Base-by-base conservation (phyloP, 2,329 filamentous ascomycete genomes). In the Trichoderma atroviride region DNA sequence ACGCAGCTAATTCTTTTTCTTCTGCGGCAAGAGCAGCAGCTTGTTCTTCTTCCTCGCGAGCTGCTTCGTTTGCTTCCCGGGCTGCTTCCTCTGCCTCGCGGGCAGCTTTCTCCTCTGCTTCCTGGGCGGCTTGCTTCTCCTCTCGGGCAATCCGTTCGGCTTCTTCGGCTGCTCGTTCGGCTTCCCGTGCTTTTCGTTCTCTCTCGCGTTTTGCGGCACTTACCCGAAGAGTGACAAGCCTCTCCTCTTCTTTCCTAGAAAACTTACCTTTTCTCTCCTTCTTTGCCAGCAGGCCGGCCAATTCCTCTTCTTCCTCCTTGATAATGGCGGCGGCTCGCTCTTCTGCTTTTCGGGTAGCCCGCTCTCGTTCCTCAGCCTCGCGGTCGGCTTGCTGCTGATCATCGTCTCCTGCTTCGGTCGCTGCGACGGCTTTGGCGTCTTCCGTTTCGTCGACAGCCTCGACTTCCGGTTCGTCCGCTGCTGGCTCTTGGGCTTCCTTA, bases 221-320 rank as follows among this genome's bases (percentile, higher is more conserved):
- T 3, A 50, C 59, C n/a, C 33, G 40, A 43, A 69, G 67, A 9
- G 35, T 22, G 64, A 66, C 19, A 10, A 55, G 14, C n/a, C 59
- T 69, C 53, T 69, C 58, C 13, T 65, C 52, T 2, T 78, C 59
- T 58, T 71, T 73, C 31, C n/a, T 55, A 16, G 61, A 33, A 22
- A 69, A 50, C 35, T 57, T 69, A 50, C 67, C 67, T 43, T 22
- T 69, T 70, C 64, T 74, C 62, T 2, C 74, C 74, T 22, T 75
- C 75, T 53, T 71, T 70, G 78, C 79, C 35, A 79, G 76, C 55
- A 79, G 77, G 22, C 78, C 77, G 13, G 78, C 78, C 27, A 81
- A 79, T 73, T 83, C 81, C 50, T 83, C 81, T 43, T 81, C 78
- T 5, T 79, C 80, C 68, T 83, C 80, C 35, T 79, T 78, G 40